Base-by-base conservation (phyloP, 2,329 filamentous ascomycete species). In the Alternaria conjuncta region DNA sequence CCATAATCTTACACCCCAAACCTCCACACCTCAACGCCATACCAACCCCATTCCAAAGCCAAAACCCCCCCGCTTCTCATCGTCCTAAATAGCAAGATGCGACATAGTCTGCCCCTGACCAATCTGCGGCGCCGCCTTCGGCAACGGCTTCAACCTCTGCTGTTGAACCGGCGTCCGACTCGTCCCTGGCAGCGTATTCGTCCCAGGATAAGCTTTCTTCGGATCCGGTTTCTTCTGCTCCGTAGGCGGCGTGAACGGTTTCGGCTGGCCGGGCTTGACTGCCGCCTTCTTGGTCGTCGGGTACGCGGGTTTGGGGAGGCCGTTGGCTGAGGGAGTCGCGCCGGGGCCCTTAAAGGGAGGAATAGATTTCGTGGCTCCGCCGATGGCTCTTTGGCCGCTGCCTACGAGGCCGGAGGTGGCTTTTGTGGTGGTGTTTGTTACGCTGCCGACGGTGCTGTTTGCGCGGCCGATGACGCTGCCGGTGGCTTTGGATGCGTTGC, bases 91-190 rank as follows among this genome's bases (percentile, higher is more conserved):
- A 28, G 68, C 57, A 61, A 79, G 67, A 62, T 76, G 72, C 53
- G 68, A 66, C 64, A 75, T 71, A 64, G 74, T 75, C 65, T 77
- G 71, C 4, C 77, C 76, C 58, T 61, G 51, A 36, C 72, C 68
- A 13, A 72, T 67, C 64, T 71, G 71, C 47, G 69, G 63, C 23
- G 70, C 73, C 57, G 75, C 30, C 49, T 68, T 69, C 57, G 70
- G 70, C 55, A 69, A 46, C 18, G 75, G 68, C 71, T 73, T 75
- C 55, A 71, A 72, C 65, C 61, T 71, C 55, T 70, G 61, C 61
- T 65, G 63, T 54, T 61, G 67, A 10, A 78, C 76, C 0, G 75
- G 74, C 25, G 70, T 71, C 62, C 64, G 71, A 20, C 60, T 69
- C 3, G 60, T 73, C 51, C 76, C 75, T 1, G 75, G 73, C 51